Conservation (phyloP, 139 green algal genomes). For the Auxenochlorella protothecoides region DNA sequence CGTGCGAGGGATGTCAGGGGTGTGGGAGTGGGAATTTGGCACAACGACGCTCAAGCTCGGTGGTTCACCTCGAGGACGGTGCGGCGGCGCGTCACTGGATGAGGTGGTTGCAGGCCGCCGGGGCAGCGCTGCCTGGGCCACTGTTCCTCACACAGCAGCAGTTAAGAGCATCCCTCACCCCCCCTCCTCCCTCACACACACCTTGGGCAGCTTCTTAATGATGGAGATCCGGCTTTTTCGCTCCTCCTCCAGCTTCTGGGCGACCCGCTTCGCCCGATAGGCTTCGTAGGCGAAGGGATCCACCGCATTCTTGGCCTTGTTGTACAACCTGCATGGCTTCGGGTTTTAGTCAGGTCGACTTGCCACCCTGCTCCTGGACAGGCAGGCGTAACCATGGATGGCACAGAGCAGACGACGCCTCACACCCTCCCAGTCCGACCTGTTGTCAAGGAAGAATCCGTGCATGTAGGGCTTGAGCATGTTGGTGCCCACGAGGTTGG, state of each 20-base stretch:
- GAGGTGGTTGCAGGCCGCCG: background rate
- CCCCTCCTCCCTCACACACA: slow-evolving; percentile 1
- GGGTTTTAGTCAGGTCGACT: no score
- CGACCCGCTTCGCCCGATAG: slow-evolving; percentile 73
- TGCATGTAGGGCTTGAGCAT: slow-evolving; percentile 98
- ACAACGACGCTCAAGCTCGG: no score
- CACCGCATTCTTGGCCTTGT: slow-evolving; percentile 55
- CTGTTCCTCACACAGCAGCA: background rate
- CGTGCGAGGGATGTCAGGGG: background rate
- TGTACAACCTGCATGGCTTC: slow-evolving; percentile 45
- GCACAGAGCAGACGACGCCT: no score
- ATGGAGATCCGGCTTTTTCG: slow-evolving; percentile 68
- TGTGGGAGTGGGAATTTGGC: background rate
- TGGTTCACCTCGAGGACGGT: no score
- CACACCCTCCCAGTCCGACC: slow-evolving; percentile 2
- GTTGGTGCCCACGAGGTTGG: slow-evolving; percentile 80
- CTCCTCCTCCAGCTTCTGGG: slow-evolving; percentile 81
- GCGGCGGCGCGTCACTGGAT: no score
- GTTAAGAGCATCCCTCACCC: background rate
- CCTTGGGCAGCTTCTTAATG: slow-evolving; percentile 74
- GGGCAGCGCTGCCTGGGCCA: background rate
- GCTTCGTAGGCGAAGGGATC: slow-evolving; percentile 85
- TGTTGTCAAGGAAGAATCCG: slow-evolving; percentile 94
- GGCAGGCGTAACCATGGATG: no score
- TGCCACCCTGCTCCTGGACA: no score